Evolutionary conservation across 1,284 basidiomycete species (phyloP).

Genomic region (Phlebopus sp.): DNA sequence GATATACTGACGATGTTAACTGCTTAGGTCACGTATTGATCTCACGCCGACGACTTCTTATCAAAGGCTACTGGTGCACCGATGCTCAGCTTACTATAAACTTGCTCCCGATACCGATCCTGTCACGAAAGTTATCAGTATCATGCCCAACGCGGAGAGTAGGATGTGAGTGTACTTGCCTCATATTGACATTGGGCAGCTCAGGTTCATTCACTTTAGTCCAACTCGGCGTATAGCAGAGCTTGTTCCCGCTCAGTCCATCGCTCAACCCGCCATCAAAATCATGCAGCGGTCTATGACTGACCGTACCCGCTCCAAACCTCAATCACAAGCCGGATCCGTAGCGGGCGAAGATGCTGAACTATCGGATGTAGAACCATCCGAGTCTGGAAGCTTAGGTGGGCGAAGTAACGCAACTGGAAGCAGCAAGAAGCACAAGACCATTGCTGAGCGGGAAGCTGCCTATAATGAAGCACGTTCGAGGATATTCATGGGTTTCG

Average conservation of each 20-base stretch:
- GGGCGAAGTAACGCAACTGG: constrained; percentile 62
- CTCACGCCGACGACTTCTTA: constrained; percentile 69
- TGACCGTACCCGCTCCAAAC: constrained; percentile 50
- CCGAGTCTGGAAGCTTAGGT: constrained; percentile 72
- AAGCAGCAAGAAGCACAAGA: constrained; percentile 63
- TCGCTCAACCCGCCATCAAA: constrained; percentile 71
- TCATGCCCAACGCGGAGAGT: constrained; percentile 58
- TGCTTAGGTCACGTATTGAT: constrained; percentile 55
- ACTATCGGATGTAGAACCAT: constrained; percentile 71
- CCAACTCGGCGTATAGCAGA: constrained; percentile 67
- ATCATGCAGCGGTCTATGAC: constrained; percentile 69
- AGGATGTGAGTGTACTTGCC: constrained; percentile 56
- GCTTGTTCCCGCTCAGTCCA: constrained; percentile 72
- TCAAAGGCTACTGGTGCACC: constrained; percentile 78
- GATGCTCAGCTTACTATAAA: constrained; percentile 76
- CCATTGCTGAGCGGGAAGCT: constrained; percentile 77
- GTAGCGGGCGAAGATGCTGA: constrained; percentile 70
- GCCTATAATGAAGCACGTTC: constrained; percentile 80
- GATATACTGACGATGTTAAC: constrained; percentile 16
- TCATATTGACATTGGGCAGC: constrained; percentile 5
- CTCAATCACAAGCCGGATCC: constrained; percentile 63
- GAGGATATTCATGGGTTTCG: constrained; percentile 78
- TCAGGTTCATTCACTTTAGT: constrained; percentile 37
- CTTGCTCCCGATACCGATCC: constrained; percentile 65
- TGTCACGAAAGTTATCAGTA: constrained; percentile 57